Evolutionary conservation across 2,329 filamentous ascomycete genomes (phyloP).

Genomic region (Pseudogymnoascus sp.): DNA sequence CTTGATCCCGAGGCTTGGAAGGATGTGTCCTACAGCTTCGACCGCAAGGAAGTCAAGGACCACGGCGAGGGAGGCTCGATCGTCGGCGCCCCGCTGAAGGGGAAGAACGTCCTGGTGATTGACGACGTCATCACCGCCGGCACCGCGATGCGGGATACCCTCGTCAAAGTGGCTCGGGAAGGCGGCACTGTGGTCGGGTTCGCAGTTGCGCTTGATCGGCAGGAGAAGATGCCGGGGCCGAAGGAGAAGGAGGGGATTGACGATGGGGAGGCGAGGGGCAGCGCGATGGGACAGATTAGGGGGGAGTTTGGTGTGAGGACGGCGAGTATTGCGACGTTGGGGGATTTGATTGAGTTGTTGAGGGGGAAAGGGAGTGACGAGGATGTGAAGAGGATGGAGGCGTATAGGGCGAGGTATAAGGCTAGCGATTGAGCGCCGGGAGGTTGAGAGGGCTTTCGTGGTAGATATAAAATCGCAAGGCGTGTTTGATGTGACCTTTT

Average conservation of each 20-base stretch:
- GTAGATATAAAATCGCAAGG: not conserved
- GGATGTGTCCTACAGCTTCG: constrained; percentile 53
- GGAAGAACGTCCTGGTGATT: constrained; percentile 55
- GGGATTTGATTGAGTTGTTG: constrained; percentile 67
- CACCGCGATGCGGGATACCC: constrained; percentile 55
- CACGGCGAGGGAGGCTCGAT: constrained; percentile 60
- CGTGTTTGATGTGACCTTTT: too few relatives aligned
- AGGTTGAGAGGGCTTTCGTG: not conserved
- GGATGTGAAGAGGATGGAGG: constrained; percentile 58
- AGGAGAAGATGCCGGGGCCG: constrained; percentile 39
- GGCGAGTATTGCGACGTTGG: constrained; percentile 69
- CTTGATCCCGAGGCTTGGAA: constrained; percentile 43
- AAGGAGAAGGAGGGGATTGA: constrained; percentile 35
- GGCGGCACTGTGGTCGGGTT: constrained; percentile 54
- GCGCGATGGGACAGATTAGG: constrained; percentile 77
- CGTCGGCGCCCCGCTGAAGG: constrained; percentile 52
- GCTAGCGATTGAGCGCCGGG: constrained; percentile 38
- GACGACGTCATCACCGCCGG: constrained; percentile 63
- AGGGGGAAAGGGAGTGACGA: constrained; percentile 51
- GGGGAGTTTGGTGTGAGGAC: constrained; percentile 76
- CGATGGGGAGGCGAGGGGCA: constrained; percentile 59
- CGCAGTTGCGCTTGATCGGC: constrained; percentile 51
- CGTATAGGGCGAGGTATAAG: constrained; percentile 57
- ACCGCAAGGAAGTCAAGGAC: constrained; percentile 58
- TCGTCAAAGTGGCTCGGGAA: constrained; percentile 51